Conservation (phyloP, 73 alveolate species). For the Durusdinium trenchii region DNA sequence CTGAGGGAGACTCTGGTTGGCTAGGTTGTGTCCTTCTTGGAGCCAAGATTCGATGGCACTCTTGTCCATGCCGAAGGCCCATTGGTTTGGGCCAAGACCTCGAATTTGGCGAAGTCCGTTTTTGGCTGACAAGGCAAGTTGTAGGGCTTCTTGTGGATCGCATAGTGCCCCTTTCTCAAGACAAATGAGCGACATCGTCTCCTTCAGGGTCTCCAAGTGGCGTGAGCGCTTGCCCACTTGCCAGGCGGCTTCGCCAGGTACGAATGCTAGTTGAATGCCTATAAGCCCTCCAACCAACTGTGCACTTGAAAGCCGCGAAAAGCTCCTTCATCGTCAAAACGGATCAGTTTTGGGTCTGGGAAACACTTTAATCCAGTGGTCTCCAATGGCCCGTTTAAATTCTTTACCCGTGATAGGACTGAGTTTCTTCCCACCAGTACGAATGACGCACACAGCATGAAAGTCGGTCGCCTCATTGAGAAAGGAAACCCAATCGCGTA, state of each 20-base stretch:
- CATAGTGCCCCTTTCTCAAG: not conserved
- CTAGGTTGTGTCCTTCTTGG: not conserved
- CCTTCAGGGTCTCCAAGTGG: constrained; percentile 23
- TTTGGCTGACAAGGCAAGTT: not conserved
- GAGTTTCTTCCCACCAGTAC: not conserved
- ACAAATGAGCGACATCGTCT: not conserved
- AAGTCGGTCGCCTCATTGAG: constrained; percentile 3
- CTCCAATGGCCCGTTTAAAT: not conserved
- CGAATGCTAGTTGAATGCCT: not conserved
- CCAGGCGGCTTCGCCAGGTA: constrained; percentile 66
- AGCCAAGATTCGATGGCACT: not conserved
- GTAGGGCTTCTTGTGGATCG: not conserved
- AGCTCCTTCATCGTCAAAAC: constrained; percentile 38
- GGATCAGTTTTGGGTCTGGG: not conserved
- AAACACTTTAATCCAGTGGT: not conserved
- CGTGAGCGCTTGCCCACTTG: constrained; percentile 22
- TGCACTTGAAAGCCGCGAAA: not conserved
- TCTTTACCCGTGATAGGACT: not conserved
- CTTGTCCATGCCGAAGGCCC: not conserved
- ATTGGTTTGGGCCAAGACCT: constrained; percentile 21
- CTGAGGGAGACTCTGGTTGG: not conserved
- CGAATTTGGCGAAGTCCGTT: not conserved
- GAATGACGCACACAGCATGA: not conserved
- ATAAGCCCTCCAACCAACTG: constrained; percentile 2
- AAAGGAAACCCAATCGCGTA: not conserved